Base-by-base conservation (phyloP, 495 filamentous ascomycete species). In the Neurospora cerealis region DNA sequence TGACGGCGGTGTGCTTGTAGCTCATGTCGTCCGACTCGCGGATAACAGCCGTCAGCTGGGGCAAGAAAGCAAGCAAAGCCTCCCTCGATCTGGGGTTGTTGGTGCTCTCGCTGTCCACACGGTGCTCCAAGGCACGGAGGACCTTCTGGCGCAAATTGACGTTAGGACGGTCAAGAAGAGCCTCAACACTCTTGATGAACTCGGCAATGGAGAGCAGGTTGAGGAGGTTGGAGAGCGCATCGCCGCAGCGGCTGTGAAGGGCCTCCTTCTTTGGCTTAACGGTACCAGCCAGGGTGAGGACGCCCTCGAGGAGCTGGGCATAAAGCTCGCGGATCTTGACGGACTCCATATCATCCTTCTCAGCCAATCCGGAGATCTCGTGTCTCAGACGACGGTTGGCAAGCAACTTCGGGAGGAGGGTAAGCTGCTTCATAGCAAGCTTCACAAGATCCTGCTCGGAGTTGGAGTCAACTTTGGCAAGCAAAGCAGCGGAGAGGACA, bases 111-210 rank as follows among this genome's bases (percentile, higher is more conserved):
- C 89, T 87, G 42, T 89, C 87, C 36, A 97, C 87, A 38, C 94
- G 90, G 69, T 89, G 83, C 77, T 93, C 92, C 19, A 98, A 85
- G 7, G 95, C 89, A 62, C 88, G 89, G 39, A 99, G 87, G 54
- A 95, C 91, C 80, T 93, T 93, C 72, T 91, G 89, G 8, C 92
- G 91, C 46, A 97, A 83, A 41, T 89, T 87, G 72, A 92, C 85
- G 70, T 93, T 90, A 3, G 90, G 89, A 21, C 90, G 88, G 72
- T 91, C 87, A 28, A 97, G 88, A 40, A 99, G 83, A 21, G 88
- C 86, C 74, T 95, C 92, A 60, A 95, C 90, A 24, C 93, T 92
- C 77, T 92, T 91, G 76, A 97, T 89, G 82, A 98, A 93, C 81
- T 97, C 93, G 44, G 88, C 85, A 9, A 92, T 93, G 5, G 94